Conservation (phyloP, 2,329 filamentous ascomycete species). For the Leptodontidium sp. region DNA sequence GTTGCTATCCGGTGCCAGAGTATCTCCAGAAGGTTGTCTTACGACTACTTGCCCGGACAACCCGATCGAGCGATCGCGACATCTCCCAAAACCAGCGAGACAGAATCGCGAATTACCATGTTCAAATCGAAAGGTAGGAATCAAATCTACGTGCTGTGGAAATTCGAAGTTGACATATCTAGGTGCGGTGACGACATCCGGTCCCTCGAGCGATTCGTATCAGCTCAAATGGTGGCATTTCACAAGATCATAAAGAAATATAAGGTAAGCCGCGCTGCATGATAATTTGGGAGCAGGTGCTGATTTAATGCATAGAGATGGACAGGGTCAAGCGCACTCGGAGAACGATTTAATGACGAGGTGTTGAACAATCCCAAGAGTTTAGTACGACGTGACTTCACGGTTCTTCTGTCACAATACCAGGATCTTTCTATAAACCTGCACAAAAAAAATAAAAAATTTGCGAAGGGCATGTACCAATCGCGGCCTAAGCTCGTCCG, state of each 20-base stretch:
- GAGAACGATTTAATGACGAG: conserved; percentile 70
- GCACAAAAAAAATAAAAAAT: too few relatives aligned
- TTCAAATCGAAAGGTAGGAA: conserved; percentile 43
- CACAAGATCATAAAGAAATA: conserved; percentile 89
- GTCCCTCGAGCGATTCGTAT: conserved; percentile 74
- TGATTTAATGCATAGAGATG: conserved; percentile 67
- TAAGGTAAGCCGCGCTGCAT: conserved; percentile 55
- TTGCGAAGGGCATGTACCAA: too few relatives aligned
- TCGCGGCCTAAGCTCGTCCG: too few relatives aligned
- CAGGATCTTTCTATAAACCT: conserved; percentile 59
- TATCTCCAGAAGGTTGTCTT: conserved; percentile 38
- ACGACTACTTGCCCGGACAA: conserved; percentile 40
- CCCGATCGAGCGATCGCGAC: conserved; percentile 34
- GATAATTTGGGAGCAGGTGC: neutral
- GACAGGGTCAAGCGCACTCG: conserved; percentile 75
- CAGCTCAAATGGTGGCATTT: conserved; percentile 78
- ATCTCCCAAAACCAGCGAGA: conserved; percentile 40
- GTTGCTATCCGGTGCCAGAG: conserved; percentile 35
- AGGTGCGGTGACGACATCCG: conserved; percentile 76
- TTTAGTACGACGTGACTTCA: conserved; percentile 74
- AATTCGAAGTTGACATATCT: conserved; percentile 28
- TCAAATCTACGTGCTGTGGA: neutral
- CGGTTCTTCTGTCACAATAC: conserved; percentile 58
- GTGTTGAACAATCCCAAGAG: conserved; percentile 72
- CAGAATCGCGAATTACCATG: conserved; percentile 43